These are phyloP conservation scores for Prunus mongolica DNA, from an alignment of 306 rosid species.

Conservation along the genomic window DNA sequence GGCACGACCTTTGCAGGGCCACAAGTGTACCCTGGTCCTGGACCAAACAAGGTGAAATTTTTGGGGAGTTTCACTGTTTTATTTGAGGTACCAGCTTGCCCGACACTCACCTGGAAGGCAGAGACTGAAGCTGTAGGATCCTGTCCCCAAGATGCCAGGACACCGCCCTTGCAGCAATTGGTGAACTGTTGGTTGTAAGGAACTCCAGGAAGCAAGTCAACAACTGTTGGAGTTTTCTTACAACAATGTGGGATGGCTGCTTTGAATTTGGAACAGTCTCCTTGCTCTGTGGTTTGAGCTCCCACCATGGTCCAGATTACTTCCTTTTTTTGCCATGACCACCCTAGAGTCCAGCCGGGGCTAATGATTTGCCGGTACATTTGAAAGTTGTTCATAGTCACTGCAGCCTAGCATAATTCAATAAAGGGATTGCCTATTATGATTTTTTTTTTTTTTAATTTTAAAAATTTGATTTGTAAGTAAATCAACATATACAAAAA, in stretches of 20 bases:
- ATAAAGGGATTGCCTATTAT: neutral
- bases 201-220: slow-evolving; percentile 76
- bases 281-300: slow-evolving; percentile 81
- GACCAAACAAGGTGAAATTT: slow-evolving; percentile 65
- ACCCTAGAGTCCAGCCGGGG: slow-evolving; percentile 76
- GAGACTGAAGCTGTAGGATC: slow-evolving; percentile 63
- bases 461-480: neutral
- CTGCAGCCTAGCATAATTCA: slow-evolving; percentile 54
- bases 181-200: slow-evolving; percentile 66
- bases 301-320: slow-evolving; percentile 69
- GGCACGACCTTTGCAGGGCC: slow-evolving; percentile 73
- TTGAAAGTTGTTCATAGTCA: slow-evolving; percentile 76
- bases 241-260: slow-evolving; percentile 64
- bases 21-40: slow-evolving; percentile 75
- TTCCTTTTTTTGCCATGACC: slow-evolving; percentile 84
- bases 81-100: slow-evolving; percentile 67
- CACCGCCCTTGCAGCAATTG: slow-evolving; percentile 77
- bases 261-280: slow-evolving; percentile 73
- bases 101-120: slow-evolving; percentile 75
- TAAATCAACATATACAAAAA: neutral
- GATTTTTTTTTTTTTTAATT: neutral
- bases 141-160: slow-evolving; percentile 68
- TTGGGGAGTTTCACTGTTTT: slow-evolving; percentile 73
- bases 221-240: slow-evolving; percentile 60
- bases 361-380: slow-evolving; percentile 53